These are phyloP conservation scores for Candida labiduridarum DNA, from an alignment of 1,139 yeast genomes.

Conservation along the genomic window DNA sequence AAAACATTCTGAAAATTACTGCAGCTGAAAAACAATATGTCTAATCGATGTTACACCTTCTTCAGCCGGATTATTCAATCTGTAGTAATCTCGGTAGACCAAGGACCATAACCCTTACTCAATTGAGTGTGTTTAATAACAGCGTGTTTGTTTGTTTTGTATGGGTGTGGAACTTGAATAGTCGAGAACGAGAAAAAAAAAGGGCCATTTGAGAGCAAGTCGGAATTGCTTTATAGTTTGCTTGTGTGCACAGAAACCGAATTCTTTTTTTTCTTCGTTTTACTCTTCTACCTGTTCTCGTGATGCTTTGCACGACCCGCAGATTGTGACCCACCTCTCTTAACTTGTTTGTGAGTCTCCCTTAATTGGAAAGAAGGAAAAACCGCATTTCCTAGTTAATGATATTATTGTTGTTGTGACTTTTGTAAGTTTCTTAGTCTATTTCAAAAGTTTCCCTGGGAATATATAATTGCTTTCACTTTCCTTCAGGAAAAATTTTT, in stretches of 20 bases:
- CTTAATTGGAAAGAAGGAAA: slow-evolving; percentile 1
- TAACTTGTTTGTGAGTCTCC: slow-evolving; percentile 2
- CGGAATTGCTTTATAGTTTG: no score
- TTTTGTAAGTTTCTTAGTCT: neutral
- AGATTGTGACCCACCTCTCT: neutral
- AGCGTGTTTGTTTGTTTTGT: neutral
- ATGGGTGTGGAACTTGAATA: no score
- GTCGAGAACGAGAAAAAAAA: no score
- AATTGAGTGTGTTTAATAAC: neutral
- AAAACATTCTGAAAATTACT: neutral
- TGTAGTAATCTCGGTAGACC: neutral
- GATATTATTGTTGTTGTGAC: slow-evolving; percentile 2
- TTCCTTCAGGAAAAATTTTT: neutral
- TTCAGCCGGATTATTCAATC: neutral
- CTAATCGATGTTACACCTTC: neutral
- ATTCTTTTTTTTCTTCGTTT: neutral
- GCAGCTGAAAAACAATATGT: neutral
- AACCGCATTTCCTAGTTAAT: neutral
- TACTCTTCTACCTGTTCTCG: neutral
- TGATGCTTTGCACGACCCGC: neutral
- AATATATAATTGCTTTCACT: slow-evolving; percentile 8
- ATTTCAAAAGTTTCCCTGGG: no score
- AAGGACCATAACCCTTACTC: slow-evolving; percentile 3
- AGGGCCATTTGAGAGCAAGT: no score
- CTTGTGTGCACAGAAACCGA: no score